A percentile compares a stretch with the other conserved stretches of the same genome.
These are phyloP conservation scores for Auxenochlorella pyrenoidosa DNA, from an alignment of 139 green algal genomes.

Conservation along the genomic window DNA sequence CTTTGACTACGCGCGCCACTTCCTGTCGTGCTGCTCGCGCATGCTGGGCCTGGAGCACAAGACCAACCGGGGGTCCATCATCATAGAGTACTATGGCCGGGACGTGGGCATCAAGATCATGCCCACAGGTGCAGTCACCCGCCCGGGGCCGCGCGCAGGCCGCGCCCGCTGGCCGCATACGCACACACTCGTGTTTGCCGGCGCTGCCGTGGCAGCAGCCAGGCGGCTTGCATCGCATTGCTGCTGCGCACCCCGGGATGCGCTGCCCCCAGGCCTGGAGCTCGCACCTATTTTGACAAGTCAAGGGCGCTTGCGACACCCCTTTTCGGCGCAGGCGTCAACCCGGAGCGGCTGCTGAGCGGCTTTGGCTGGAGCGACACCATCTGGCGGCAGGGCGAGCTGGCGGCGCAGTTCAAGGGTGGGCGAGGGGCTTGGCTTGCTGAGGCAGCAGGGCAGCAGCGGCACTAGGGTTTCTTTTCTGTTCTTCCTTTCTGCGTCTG, in stretches of 20 bases:
- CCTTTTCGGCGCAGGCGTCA: conserved; percentile 67
- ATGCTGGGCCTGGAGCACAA: conserved; percentile 98
- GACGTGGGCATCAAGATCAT: conserved; percentile 98
- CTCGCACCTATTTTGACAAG: too few species aligned
- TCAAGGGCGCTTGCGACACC: too few species aligned
- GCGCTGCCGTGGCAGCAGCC: too few species aligned
- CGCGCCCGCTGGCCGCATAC: too few species aligned
- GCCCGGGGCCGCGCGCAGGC: too few species aligned
- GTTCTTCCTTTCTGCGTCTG: too few species aligned
- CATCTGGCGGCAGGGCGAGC: conserved; percentile 91
- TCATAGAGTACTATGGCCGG: conserved; percentile 96
- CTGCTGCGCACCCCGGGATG: background rate
- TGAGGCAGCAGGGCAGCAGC: too few species aligned
- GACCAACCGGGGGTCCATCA: conserved; percentile 88
- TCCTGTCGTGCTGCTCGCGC: conserved; percentile 94
- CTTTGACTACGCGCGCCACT: conserved; percentile 99
- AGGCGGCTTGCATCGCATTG: background rate
- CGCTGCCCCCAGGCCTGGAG: background rate
- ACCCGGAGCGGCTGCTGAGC: conserved; percentile 84
- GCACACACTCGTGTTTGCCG: too few species aligned
- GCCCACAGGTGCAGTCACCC: conserved; percentile 77
- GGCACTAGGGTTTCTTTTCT: too few species aligned
- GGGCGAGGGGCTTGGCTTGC: background rate
- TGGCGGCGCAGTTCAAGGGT: conserved; percentile 68
- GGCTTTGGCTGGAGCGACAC: conserved; percentile 90